phyloP scores from a whole-genome alignment of 352 stramenopile species.

The Vaucheria bursata region DNA sequence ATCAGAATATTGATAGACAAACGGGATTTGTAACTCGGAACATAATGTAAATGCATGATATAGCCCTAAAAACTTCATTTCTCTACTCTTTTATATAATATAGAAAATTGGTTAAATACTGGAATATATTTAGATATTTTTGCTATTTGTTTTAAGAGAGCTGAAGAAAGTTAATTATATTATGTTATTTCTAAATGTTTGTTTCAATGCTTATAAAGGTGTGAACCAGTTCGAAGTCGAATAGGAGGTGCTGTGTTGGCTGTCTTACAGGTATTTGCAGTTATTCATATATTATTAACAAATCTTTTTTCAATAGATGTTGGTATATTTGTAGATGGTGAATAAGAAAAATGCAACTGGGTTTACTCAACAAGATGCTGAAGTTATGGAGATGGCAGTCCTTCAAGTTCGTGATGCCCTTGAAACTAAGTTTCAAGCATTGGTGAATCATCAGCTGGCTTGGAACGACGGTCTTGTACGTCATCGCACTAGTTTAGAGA shows the following conservation, averaged over 20 bases:
- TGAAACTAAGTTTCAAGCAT: slow-evolving; percentile 23
- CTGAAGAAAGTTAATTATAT: too few relatives aligned
- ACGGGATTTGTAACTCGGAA: slow-evolving; percentile 40
- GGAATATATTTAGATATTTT: neutral
- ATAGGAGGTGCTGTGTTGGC: slow-evolving; percentile 24
- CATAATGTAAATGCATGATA: slow-evolving; percentile 39
- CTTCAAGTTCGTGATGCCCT: slow-evolving; percentile 31
- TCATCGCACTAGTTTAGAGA: neutral
- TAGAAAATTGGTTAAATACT: neutral
- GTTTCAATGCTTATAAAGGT: too few relatives aligned
- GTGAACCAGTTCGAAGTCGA: neutral
- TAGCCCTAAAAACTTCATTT: slow-evolving; percentile 20
- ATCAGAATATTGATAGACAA: slow-evolving; percentile 31
- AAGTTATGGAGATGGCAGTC: slow-evolving; percentile 42
- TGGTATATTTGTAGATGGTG: slow-evolving; percentile 15
- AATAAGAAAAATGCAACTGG: slow-evolving; percentile 30
- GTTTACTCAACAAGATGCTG: slow-evolving; percentile 38
- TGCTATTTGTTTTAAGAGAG: too few relatives aligned
- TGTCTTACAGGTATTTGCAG: slow-evolving; percentile 13
- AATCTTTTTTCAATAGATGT: neutral
- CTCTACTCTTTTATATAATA: neutral
- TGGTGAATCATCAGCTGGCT: slow-evolving; percentile 17
- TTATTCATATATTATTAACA: neutral
- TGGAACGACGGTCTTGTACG: too few relatives aligned
- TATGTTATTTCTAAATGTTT: too few relatives aligned